Evolutionary conservation across 106 monocot genomes (phyloP).

Genomic region (Apostasia ramifera): DNA sequence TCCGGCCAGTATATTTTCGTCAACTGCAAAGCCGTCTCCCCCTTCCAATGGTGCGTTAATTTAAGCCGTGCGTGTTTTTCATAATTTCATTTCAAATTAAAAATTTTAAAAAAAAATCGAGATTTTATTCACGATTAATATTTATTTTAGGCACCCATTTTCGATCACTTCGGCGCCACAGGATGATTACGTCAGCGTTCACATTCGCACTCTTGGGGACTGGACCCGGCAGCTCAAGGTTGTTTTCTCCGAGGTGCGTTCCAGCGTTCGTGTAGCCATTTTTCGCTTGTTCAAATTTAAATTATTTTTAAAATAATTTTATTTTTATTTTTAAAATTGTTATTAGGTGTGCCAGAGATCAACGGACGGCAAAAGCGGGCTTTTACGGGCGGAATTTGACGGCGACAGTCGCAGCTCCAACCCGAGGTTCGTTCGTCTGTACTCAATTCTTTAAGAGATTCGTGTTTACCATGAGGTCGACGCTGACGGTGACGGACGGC

Average conservation of each 20-base stretch:
- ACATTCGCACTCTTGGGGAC: conserved; percentile 87
- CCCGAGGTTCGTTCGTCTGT: neutral
- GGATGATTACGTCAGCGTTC: conserved; percentile 85
- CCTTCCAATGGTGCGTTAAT: conserved; percentile 65
- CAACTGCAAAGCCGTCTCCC: conserved; percentile 81
- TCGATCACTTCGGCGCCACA: conserved; percentile 92
- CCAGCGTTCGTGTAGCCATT: neutral
- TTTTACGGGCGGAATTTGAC: conserved; percentile 64
- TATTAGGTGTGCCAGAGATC: conserved; percentile 68
- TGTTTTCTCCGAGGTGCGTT: conserved; percentile 75
- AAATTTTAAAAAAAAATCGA: neutral
- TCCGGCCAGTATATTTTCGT: conserved; percentile 94
- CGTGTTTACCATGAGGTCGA: no score
- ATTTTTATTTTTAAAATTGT: neutral
- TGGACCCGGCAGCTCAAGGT: conserved; percentile 80
- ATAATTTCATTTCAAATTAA: no score
- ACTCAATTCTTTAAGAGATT: no score
- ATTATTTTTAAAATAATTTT: neutral
- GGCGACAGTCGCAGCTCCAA: conserved; percentile 5
- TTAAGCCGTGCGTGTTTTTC: neutral
- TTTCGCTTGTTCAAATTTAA: neutral
- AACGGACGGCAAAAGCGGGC: conserved; percentile 62
- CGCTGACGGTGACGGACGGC: neutral
- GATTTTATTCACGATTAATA: neutral
- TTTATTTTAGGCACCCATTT: conserved; percentile 77